Base-by-base conservation (phyloP, 306 rosid genomes). In the Coriaria nepalensis region DNA sequence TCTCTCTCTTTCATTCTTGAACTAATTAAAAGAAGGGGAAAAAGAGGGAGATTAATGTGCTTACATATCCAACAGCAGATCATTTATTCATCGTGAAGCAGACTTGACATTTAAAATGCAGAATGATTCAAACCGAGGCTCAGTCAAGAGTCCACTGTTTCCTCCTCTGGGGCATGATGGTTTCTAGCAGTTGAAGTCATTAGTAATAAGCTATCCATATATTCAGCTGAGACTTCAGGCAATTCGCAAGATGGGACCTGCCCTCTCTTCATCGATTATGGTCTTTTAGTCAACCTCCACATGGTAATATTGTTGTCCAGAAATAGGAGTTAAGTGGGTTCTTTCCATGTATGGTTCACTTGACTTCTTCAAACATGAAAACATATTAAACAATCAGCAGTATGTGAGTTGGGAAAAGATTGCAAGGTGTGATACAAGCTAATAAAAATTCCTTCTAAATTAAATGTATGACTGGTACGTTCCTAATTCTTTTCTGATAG, bases 41-140 rank as follows among this genome's bases (percentile, higher is more conserved):
- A 20, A 20, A 20, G 29, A 20, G 29, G 29, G 29, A 20, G 29
- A 20, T 1, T 20, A 20, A 3, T 20, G 2, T 20, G 29, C 3
- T 3, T 20, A 20, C 29, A 20, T 1, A 20, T 3, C 1, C 29
- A 20, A 20, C 29, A 20, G 29, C 29, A 20, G 29, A 20, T 20
- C 29, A 20, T 20, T 20, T 3, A 20, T 20, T 20, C 29, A 20
- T 62, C 45, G 38, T 69, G 59, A 60, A 35, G 73, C 13, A 35
- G 73, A 56, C 45, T 61, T 45, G 37, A 50, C 47, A 58, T 63
- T 70, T 52, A 58, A 56, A 57, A 88, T 10, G 54, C 67, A 56
- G 68, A 90, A 90, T 55, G 98, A 77, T 70, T 90, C 92, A 2
- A 73, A 69, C 64, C 86, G 81, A 13, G 98, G 98, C 70, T 90